Base-by-base conservation (phyloP, 176 grass and related monocot genomes). In the Avena insularis region DNA sequence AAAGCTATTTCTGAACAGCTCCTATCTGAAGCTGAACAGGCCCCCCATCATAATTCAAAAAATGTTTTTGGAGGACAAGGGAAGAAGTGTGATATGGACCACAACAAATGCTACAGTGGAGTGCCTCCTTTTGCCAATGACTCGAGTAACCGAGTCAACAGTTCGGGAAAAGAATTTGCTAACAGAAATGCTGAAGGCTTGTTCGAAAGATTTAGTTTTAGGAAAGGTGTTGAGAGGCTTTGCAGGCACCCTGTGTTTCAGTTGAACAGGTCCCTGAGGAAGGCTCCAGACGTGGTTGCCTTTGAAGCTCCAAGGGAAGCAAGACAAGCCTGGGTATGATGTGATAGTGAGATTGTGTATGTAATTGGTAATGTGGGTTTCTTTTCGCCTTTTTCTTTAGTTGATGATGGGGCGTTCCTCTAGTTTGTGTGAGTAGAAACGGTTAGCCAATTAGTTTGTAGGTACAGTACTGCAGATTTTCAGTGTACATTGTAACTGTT, bases 191-290 rank as follows among this genome's bases (percentile, higher is more conserved):
- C 23, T 0, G 93, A 95, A 48, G 86, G 90, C 54, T 49, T 89
- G 85, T 88, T 86, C 17, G 93, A 94, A 61, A 91, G 88, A 78
- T 90, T 94, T 85, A 97, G 85, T 80, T 94, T 97, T 88, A 97
- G 94, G 91, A 99, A 94, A 90, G 97, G 90, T 64, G 93, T 99
- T 5, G 79, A 86, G 79, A 99, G 90, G 83, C 89, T 99, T 38
- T 94, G 94, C 74, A 82, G 92, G 80, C 94, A 99, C 59, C 94
- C 97, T 0, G 97, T 99, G 76, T 97, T 99, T 68, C 94, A 99
- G 23, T 75, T 99, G 81, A 94, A 89, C 85, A 93, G 87, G 72
- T 95, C 92, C 75, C 79, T 90, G 85, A 99, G 93, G 84, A 93
- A 99, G 77, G 62, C 90, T 19, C 48, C 84, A 79, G 94, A 99